Percentiles rank a stretch among this genome's conserved stretches.
Evolutionary conservation across 768 basidiomycete genomes (phyloP).

Genomic region (Collybia nuda): DNA sequence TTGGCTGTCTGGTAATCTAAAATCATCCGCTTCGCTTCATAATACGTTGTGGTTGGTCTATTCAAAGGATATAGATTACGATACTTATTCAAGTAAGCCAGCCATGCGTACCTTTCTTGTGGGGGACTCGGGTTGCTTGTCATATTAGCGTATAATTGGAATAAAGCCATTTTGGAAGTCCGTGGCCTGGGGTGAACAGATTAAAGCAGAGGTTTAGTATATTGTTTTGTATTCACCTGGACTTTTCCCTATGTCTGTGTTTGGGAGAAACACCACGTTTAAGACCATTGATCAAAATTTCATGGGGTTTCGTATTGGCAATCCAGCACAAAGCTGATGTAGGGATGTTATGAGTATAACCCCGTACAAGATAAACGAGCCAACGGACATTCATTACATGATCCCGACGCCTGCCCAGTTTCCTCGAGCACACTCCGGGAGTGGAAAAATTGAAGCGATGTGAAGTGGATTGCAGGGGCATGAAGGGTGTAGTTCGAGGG

Average conservation of each 20-base stretch:
- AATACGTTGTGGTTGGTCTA: conserved; percentile 36
- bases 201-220: background rate
- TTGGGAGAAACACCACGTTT: conserved; percentile 76
- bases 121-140: conserved; percentile 13
- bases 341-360: background rate
- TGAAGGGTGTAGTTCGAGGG: conserved; percentile 49
- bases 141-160: conserved; percentile 40
- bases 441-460: conserved; percentile 56
- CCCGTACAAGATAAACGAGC: background rate
- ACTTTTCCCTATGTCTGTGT: conserved; percentile 60
- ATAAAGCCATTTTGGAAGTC: conserved; percentile 53
- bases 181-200: conserved; percentile 37
- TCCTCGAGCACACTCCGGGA: conserved; percentile 40
- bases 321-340: conserved; percentile 69
- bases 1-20: conserved; percentile 54
- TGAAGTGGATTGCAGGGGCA: conserved; percentile 57
- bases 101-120: conserved; percentile 10
- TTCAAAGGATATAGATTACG: background rate
- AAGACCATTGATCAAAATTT: conserved; percentile 79
- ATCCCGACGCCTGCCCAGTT: conserved; percentile 28
- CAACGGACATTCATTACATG: conserved; percentile 70
- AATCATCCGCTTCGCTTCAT: conserved; percentile 39
- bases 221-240: conserved; percentile 41
- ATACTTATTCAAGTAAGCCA: background rate
- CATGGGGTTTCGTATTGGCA: conserved; percentile 47